phyloP scores from a whole-genome alignment of 192 early-diverging fungal genomes.

The Lunasporangiospora selenospora region DNA sequence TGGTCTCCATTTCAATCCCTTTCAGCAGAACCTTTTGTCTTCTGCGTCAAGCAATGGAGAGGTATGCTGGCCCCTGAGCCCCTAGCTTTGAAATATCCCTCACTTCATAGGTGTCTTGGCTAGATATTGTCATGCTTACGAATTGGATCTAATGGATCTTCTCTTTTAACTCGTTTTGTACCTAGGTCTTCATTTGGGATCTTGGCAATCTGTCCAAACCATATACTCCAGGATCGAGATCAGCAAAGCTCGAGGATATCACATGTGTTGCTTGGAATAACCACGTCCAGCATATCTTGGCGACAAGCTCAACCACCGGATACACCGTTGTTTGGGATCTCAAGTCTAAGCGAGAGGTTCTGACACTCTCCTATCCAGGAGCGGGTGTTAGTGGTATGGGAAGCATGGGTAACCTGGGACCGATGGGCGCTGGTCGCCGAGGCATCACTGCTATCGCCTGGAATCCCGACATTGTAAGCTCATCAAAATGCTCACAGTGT shows the following conservation, averaged over 20 bases:
- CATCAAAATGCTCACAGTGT: neutral
- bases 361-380: slow-evolving; percentile 69
- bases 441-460: slow-evolving; percentile 87
- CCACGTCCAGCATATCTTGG: slow-evolving; percentile 92
- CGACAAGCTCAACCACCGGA: slow-evolving; percentile 89
- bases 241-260: slow-evolving; percentile 86
- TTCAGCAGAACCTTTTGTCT: slow-evolving; percentile 86
- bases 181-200: slow-evolving; percentile 95
- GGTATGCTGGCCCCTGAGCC: too few species aligned
- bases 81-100: too few species aligned
- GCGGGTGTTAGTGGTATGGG: slow-evolving; percentile 52
- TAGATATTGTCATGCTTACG: too few species aligned
- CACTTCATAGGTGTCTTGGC: too few species aligned
- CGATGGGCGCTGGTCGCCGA: slow-evolving; percentile 62
- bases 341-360: slow-evolving; percentile 83
- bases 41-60: slow-evolving; percentile 92
- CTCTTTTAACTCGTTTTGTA: neutral
- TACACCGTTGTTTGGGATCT: slow-evolving; percentile 98
- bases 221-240: slow-evolving; percentile 85
- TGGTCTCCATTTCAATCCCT: slow-evolving; percentile 92
- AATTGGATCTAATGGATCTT: too few species aligned
- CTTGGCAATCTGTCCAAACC: slow-evolving; percentile 86
- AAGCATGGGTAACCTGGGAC: slow-evolving; percentile 47
- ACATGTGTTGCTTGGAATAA: slow-evolving; percentile 93
- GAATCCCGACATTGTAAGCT: slow-evolving; percentile 84